Base-by-base conservation (phyloP, 1,139 yeast genomes). In the Petasospora fabianii region DNA sequence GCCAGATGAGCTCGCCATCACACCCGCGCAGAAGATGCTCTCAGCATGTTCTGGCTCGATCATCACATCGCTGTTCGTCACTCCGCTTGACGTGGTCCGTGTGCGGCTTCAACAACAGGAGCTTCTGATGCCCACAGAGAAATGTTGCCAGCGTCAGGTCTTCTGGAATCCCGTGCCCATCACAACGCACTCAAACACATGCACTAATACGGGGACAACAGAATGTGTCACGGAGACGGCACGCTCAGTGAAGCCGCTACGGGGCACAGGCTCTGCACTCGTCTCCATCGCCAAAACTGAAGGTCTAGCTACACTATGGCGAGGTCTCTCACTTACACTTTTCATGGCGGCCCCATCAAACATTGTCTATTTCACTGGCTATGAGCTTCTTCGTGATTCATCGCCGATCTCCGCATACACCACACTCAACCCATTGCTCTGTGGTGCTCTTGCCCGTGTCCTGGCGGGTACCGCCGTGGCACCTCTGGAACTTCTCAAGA, bases 21-120 rank as follows among this genome's bases (percentile, higher is more conserved):
- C 47, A 16, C 42, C 43, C 27, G 32, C 34, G 17, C 44, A 45
- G 58, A 64, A 90, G 41, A 87, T 88, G 94, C 61, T 85, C 28
- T 84, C 96, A 46, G 97, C 97, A 0, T 84, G 95, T 55, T 74
- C 84, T 35, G 98, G 98, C 3, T 85, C 97, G 1, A 60, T 92
- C n/a, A 60, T 88, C 27, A 92, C 97, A 1, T 87, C 97, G 0
- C 54, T 87, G 34, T 79, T 81, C 38, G 84, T 90, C 24, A 92
- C 97, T 1, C 98, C 98, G 1, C 83, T 92, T 60, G 98, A 92
- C 58, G 97, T 92, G 33, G 86, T 90, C 1, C 67, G 97, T 45
- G 86, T 92, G 27, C 73, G 98, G 42, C 69, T 90, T 44, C 98
- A 92, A 56, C 97, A 90, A 56, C 96, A 88, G 56, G 86, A 80